Conservation (phyloP, 306 rosid species). For the Trichosanthes cucumerina region DNA sequence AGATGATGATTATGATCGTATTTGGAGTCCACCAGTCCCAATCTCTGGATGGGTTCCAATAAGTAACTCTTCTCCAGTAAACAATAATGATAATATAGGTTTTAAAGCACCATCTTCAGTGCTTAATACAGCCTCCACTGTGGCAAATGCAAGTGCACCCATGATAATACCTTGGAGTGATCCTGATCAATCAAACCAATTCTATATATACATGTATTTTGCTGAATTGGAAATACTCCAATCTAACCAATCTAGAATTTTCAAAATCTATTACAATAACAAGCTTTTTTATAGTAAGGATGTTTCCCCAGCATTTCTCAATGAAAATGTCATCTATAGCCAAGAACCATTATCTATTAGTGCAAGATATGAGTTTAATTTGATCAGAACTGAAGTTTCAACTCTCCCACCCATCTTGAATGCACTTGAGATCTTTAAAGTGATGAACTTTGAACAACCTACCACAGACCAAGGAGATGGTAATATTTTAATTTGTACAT, state of each 20-base stretch:
- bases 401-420: slow-evolving; percentile 40
- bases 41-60: not conserved
- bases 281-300: not conserved
- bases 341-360: not conserved
- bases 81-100: not conserved
- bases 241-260: slow-evolving; percentile 18
- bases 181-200: slow-evolving; percentile 6
- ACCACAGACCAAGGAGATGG: slow-evolving; percentile 28
- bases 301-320: not conserved
- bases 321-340: not conserved
- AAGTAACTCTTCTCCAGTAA: not conserved
- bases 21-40: not conserved
- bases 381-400: slow-evolving; percentile 12
- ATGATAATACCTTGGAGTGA: slow-evolving; percentile 16
- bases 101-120: not conserved
- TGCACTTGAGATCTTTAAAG: slow-evolving; percentile 29
- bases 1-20: not conserved
- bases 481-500: not conserved
- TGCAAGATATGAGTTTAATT: not conserved
- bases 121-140: slow-evolving; percentile 12
- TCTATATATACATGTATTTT: slow-evolving; percentile 27
- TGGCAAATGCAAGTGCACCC: not conserved
- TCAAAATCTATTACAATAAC: slow-evolving; percentile 23
- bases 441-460: slow-evolving; percentile 6
- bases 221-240: slow-evolving; percentile 18